Conservation (phyloP, 345 rosid species). For the Psidium guajava region DNA sequence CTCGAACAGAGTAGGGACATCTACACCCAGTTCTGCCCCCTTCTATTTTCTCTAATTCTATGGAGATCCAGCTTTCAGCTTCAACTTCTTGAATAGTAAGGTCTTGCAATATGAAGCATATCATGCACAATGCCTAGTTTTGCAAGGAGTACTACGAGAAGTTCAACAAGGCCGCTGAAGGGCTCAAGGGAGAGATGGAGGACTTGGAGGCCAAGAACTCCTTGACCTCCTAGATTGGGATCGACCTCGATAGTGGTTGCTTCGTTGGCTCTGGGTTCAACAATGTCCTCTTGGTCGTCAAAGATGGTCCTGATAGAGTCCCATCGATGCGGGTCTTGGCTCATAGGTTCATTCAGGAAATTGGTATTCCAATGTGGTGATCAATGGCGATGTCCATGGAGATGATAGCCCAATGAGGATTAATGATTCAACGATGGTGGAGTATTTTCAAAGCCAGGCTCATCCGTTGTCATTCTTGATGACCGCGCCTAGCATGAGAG, state of each 20-base stretch:
- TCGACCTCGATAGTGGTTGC: conserved; percentile 6
- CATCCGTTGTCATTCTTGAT: no score
- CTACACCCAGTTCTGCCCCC: no score
- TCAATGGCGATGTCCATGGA: no score
- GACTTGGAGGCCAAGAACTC: no score
- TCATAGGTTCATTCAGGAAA: conserved; percentile 64
- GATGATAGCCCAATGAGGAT: no score
- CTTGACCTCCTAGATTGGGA: neutral
- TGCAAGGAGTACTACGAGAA: rapidly evolving
- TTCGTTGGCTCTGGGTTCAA: conserved; percentile 15
- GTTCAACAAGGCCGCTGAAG: neutral
- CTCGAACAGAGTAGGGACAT: no score
- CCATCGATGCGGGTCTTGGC: conserved; percentile 40
- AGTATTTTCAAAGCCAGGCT: no score
- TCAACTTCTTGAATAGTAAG: neutral
- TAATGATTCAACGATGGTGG: no score
- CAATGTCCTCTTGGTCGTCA: conserved; percentile 50
- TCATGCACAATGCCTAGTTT: rapidly evolving
- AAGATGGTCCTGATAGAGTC: conserved; percentile 11
- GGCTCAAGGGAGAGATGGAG: neutral
- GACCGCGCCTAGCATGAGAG: no score
- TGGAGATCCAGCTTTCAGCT: neutral
- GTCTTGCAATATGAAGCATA: neutral
- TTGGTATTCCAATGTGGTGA: no score
- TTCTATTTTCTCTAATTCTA: neutral